These are phyloP conservation scores for Tranzscheliella williamsii DNA, from an alignment of 1,284 basidiomycete species.

Conservation along the genomic window DNA sequence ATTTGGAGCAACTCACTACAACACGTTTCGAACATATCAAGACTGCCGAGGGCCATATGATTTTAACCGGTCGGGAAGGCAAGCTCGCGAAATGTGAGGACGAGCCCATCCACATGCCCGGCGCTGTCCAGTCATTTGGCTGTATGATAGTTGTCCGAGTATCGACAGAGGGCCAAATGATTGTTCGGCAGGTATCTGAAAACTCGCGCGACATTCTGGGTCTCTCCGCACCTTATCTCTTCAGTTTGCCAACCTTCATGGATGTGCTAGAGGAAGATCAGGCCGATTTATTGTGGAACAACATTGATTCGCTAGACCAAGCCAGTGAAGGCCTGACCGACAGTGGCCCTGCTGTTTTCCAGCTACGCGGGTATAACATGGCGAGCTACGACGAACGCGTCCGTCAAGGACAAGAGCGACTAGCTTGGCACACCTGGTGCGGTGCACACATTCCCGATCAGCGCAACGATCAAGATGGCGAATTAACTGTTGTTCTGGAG, in stretches of 20 bases:
- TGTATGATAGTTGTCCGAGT: conserved; percentile 78
- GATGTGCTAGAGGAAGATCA: conserved; percentile 73
- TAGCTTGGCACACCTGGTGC: conserved; percentile 81
- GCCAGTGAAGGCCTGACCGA: conserved; percentile 64
- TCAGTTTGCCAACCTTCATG: conserved; percentile 76
- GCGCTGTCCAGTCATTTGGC: conserved; percentile 82
- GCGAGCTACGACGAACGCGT: conserved; percentile 61
- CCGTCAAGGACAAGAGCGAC: conserved; percentile 61
- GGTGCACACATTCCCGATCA: conserved; percentile 67
- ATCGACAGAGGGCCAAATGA: conserved; percentile 68
- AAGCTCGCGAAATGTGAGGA: conserved; percentile 75
- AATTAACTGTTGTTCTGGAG: conserved; percentile 66
- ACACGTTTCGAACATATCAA: conserved; percentile 70
- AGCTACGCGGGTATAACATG: conserved; percentile 69
- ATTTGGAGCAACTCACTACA: conserved; percentile 42
- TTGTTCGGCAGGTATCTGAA: conserved; percentile 80
- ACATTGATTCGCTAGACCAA: conserved; percentile 71
- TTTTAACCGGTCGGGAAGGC: conserved; percentile 73
- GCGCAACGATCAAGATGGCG: conserved; percentile 19
- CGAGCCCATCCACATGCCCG: conserved; percentile 84
- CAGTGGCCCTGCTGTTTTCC: conserved; percentile 66
- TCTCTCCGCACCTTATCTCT: conserved; percentile 75
- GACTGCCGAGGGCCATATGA: conserved; percentile 74
- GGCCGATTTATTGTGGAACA: conserved; percentile 76
- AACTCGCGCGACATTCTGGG: conserved; percentile 74